A percentile compares a stretch with the other conserved stretches of the same genome.
phyloP scores from a whole-genome alignment of 2,329 filamentous ascomycete species.

The Claviceps pazoutovae region DNA sequence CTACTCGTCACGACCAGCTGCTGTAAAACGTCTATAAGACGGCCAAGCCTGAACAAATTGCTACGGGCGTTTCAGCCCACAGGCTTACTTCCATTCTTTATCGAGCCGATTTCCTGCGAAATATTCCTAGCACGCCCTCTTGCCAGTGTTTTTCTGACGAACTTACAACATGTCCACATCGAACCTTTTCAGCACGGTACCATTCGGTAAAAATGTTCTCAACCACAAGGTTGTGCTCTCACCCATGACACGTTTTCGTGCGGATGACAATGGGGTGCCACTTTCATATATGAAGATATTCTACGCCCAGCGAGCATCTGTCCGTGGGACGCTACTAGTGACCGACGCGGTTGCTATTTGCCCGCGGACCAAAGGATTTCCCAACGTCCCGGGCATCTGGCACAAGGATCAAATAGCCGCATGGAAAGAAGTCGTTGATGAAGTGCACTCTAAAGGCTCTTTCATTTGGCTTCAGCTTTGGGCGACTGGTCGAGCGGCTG shows the following conservation, averaged over 20 bases:
- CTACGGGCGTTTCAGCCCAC: too few species aligned
- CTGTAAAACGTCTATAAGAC: too few species aligned
- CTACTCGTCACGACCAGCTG: too few species aligned
- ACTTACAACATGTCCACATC: background rate
- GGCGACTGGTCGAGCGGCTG: conserved; percentile 38
- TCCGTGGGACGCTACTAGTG: conserved; percentile 29
- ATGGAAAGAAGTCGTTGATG: conserved; percentile 48
- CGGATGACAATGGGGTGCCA: conserved; percentile 20
- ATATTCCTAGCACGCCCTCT: too few species aligned
- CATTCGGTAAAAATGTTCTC: conserved; percentile 24
- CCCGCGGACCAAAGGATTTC: conserved; percentile 18
- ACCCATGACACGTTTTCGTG: conserved; percentile 40
- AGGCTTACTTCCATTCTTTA: too few species aligned
- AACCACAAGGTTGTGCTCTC: conserved; percentile 38
- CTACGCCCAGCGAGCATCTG: conserved; percentile 29
- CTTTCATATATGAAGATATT: conserved; percentile 27
- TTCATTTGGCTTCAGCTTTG: conserved; percentile 51
- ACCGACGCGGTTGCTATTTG: conserved; percentile 31
- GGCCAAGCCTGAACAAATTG: too few species aligned
- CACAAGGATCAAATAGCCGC: conserved; percentile 38
- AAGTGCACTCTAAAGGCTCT: conserved; percentile 39
- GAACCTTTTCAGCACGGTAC: conserved; percentile 28
- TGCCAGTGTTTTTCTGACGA: too few species aligned
- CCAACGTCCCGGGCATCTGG: conserved; percentile 45
- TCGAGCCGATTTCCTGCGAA: too few species aligned